Conservation (phyloP, 192 early-diverging fungal genomes). For the Gigaspora rosea region DNA sequence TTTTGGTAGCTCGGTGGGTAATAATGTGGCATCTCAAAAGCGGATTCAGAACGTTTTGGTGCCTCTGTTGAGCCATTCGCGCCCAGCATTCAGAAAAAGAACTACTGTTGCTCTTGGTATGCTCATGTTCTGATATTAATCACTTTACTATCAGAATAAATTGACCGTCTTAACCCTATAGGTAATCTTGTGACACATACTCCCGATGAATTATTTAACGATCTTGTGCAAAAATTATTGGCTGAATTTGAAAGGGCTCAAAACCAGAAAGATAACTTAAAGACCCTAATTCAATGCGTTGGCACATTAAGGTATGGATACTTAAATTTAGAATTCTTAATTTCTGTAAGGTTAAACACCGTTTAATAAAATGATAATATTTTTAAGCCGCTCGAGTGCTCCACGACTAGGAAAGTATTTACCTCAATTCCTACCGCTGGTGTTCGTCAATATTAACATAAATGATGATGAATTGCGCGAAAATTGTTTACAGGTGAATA, state of each 20-base stretch:
- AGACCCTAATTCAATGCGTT: constrained; percentile 71
- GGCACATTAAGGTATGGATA: constrained; percentile 67
- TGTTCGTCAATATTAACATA: constrained; percentile 56
- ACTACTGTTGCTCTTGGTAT: constrained; percentile 64
- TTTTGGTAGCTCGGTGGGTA: constrained; percentile 65
- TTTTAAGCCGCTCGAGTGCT: constrained; percentile 69
- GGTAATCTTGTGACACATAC: constrained; percentile 66
- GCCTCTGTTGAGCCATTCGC: constrained; percentile 64
- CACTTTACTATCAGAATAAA: too few relatives aligned
- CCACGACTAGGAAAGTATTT: constrained; percentile 69
- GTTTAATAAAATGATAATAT: neutral
- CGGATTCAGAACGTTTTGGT: constrained; percentile 68
- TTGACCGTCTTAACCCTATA: neutral
- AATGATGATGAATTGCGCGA: constrained; percentile 84
- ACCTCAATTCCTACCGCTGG: constrained; percentile 58
- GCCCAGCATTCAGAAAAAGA: constrained; percentile 79
- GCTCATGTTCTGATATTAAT: neutral
- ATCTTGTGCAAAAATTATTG: constrained; percentile 57
- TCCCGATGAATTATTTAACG: constrained; percentile 72
- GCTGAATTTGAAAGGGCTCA: constrained; percentile 54
- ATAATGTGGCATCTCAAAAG: constrained; percentile 47
- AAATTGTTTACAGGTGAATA: constrained; percentile 64
- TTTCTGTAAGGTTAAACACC: neutral
- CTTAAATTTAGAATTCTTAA: neutral
- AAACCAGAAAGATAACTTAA: constrained; percentile 62